Evolutionary conservation across 441 rosid genomes (phyloP), one percentile per base, ranked within the genome.

Genomic region (Arabidopsis hybrid): DNA sequence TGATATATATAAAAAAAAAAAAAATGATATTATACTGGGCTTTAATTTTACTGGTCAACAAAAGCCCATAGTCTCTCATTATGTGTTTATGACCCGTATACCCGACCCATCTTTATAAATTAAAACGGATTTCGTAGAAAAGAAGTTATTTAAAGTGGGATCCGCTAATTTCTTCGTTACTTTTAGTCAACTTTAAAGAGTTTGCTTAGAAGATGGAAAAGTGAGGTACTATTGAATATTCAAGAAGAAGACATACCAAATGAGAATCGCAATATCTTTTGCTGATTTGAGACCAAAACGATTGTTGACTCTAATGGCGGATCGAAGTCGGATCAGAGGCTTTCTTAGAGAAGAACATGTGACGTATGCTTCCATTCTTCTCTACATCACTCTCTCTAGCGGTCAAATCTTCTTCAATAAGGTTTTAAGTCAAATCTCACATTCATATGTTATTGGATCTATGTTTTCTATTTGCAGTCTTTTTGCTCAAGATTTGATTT

Each of bases 401-500:
- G 92, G 93, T 74, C 99, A 94, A 92, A 94, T 94, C 89, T 94
- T 94, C 92, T 92, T 94, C 84, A 92, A 92, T 88, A 94, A 94
- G 98, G 98, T 94, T 76, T 52, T 21, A 17, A 34, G 36, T 49
- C 31, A 40, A 70, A 11, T 56, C 63, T 46, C 58, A 60, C 62
- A 2, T 40, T 39, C 36, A 21, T 21, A 21, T 21, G 32, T 38
- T 50, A 14, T 5, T 76, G 49, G 72, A 76, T 76, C 80, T 67
- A 55, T 58, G 31, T 73, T 47, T 47, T 16, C 8, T 14, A 16
- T 1, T 47, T 16, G 10, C 10, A 7, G 4, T 47, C 4, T 14
- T 47, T 47, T 16, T 16, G 21, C 21, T 47, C 21, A 47, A 47
- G 52, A 47, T 47, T 47, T 7, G 1, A 16, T 14, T 14, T 14